These are phyloP conservation scores for Hericium alpestre DNA, from an alignment of 768 basidiomycete species.

Conservation along the genomic window DNA sequence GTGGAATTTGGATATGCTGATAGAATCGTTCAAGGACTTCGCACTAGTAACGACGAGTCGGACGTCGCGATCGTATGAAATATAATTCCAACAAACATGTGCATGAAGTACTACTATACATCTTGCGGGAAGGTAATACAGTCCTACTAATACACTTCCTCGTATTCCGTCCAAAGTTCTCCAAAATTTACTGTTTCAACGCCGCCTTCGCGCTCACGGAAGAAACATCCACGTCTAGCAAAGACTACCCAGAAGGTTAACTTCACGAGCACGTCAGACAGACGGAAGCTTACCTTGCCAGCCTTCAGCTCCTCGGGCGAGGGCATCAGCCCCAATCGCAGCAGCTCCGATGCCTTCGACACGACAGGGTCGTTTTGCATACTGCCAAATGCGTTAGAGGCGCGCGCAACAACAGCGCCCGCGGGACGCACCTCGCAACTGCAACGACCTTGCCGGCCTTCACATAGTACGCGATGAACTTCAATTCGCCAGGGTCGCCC, in stretches of 20 bases:
- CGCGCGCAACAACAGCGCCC: not conserved
- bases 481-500: constrained; percentile 66
- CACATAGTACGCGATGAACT: constrained; percentile 80
- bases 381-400: constrained; percentile 21
- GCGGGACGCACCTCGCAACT: constrained; percentile 42
- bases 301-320: constrained; percentile 57
- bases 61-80: no score
- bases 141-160: no score
- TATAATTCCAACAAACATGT: no score
- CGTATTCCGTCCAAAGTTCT: not conserved
- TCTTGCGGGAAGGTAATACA: no score
- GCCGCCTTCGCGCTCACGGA: not conserved
- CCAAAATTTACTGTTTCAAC: not conserved
- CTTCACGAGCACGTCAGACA: not conserved
- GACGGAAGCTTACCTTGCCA: constrained; percentile 49
- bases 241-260: constrained; percentile 12
- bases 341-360: constrained; percentile 64
- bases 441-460: constrained; percentile 55
- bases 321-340: constrained; percentile 75
- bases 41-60: no score
- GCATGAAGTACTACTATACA: no score
- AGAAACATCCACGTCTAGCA: constrained; percentile 19
- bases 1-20: no score
- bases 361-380: constrained; percentile 82
- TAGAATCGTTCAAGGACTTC: no score